Percentiles rank a stretch among this genome's conserved stretches.
phyloP scores from a whole-genome alignment of 192 early-diverging fungal species.

The Dissophora ornata region DNA sequence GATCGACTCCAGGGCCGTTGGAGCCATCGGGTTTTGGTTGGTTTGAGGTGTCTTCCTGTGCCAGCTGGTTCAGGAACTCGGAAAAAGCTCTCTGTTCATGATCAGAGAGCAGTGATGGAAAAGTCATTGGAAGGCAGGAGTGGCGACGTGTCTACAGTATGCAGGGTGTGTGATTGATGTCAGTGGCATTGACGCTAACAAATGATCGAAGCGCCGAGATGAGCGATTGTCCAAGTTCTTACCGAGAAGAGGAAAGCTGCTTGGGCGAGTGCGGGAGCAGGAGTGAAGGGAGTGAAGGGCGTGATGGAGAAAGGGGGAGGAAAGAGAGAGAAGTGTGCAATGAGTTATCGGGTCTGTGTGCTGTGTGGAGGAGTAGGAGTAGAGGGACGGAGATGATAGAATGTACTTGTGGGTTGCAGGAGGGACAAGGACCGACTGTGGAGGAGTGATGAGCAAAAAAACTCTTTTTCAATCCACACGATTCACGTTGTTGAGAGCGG shows the following conservation, averaged over 20 bases:
- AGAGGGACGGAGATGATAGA: too few relatives aligned
- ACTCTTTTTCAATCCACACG: too few relatives aligned
- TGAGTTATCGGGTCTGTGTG: too few relatives aligned
- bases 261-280: not conserved
- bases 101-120: slow-evolving; percentile 52
- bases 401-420: too few relatives aligned
- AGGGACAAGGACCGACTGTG: too few relatives aligned
- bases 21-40: slow-evolving; percentile 12
- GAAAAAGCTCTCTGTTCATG: slow-evolving; percentile 54
- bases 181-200: not conserved
- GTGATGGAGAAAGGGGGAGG: not conserved
- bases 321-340: too few relatives aligned
- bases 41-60: slow-evolving; percentile 35
- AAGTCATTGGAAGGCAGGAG: slow-evolving; percentile 17
- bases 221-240: not conserved
- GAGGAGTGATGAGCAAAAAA: too few relatives aligned
- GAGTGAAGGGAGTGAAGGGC: not conserved
- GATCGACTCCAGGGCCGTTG: slow-evolving; percentile 27
- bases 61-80: slow-evolving; percentile 50
- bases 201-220: not conserved
- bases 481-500: too few relatives aligned
- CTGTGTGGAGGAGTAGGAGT: too few relatives aligned
- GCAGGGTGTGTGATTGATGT: too few relatives aligned
- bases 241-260: not conserved
- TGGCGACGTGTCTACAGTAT: not conserved